phyloP scores from a whole-genome alignment of 768 basidiomycete species.

The Boletus tylopilopsis region DNA sequence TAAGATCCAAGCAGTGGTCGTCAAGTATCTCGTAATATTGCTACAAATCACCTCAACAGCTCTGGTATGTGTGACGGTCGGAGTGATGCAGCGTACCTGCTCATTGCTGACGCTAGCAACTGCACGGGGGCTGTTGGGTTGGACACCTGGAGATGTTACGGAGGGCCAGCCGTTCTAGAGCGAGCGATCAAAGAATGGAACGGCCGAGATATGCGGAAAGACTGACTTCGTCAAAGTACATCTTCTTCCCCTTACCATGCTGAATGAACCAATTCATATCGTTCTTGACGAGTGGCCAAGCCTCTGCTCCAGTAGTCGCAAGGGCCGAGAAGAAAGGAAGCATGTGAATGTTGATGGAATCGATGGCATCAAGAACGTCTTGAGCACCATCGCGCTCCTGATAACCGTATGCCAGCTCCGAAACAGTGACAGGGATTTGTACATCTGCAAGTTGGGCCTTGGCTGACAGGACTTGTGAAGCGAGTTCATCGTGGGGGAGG shows the following conservation, averaged over 20 bases:
- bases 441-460: slow-evolving; percentile 49
- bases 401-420: slow-evolving; percentile 62
- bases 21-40: slow-evolving; percentile 65
- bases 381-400: slow-evolving; percentile 48
- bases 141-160: slow-evolving; percentile 52
- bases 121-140: slow-evolving; percentile 61
- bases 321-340: slow-evolving; percentile 56
- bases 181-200: neutral
- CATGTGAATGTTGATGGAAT: slow-evolving; percentile 67
- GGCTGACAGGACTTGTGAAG: slow-evolving; percentile 45
- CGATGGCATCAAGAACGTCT: slow-evolving; percentile 54
- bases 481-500: slow-evolving; percentile 45
- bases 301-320: slow-evolving; percentile 41
- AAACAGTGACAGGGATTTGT: slow-evolving; percentile 66
- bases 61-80: neutral
- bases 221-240: slow-evolving; percentile 65
- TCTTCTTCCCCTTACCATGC: slow-evolving; percentile 67
- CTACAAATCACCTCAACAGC: slow-evolving; percentile 3
- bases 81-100: slow-evolving; percentile 38
- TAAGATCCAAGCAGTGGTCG: slow-evolving; percentile 58
- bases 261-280: slow-evolving; percentile 68
- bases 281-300: slow-evolving; percentile 58
- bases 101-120: slow-evolving; percentile 62
- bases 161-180: slow-evolving; percentile 80
- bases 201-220: neutral